Percentiles rank a stretch among this genome's conserved stretches.
phyloP scores from a whole-genome alignment of 2,329 filamentous ascomycete species.

The Pyrenophora teres region DNA sequence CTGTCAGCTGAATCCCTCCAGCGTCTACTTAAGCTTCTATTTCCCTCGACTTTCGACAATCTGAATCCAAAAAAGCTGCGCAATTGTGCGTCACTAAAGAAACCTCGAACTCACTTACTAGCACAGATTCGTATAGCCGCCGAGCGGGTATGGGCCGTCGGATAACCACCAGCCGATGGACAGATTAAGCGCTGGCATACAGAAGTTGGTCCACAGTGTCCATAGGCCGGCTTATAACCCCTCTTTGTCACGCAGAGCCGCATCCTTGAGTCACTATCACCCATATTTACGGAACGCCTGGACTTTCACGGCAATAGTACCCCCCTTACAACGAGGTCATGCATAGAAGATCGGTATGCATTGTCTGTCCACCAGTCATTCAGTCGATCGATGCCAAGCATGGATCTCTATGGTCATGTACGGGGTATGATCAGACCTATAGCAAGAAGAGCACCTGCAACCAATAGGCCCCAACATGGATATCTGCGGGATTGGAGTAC shows the following conservation, averaged over 20 bases:
- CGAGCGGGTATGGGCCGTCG: background rate
- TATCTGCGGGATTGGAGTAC: background rate
- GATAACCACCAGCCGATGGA: conserved; percentile 7
- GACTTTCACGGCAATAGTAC: conserved; percentile 8
- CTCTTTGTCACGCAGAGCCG: conserved; percentile 27
- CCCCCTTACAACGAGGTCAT: conserved; percentile 3
- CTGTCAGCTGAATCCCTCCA: conserved; percentile 13
- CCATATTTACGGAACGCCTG: conserved; percentile 14
- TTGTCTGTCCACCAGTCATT: background rate
- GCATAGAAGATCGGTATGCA: background rate
- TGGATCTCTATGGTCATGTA: too few species aligned
- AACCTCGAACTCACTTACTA: conserved; percentile 9
- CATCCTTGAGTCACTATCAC: conserved; percentile 9
- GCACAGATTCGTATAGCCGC: conserved; percentile 6
- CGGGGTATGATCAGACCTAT: too few species aligned
- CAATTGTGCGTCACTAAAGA: background rate
- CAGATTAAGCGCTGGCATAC: conserved; percentile 17
- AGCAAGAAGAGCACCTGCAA: background rate
- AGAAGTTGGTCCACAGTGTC: conserved; percentile 9
- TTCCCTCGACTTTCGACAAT: conserved; percentile 14
- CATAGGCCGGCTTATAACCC: conserved; percentile 24
- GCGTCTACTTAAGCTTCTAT: conserved; percentile 28
- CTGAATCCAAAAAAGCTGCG: background rate
- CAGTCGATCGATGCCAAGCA: too few species aligned
- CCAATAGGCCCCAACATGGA: background rate